Evolutionary conservation across 306 rosid genomes (phyloP).

Genomic region (Crotalaria pallida): DNA sequence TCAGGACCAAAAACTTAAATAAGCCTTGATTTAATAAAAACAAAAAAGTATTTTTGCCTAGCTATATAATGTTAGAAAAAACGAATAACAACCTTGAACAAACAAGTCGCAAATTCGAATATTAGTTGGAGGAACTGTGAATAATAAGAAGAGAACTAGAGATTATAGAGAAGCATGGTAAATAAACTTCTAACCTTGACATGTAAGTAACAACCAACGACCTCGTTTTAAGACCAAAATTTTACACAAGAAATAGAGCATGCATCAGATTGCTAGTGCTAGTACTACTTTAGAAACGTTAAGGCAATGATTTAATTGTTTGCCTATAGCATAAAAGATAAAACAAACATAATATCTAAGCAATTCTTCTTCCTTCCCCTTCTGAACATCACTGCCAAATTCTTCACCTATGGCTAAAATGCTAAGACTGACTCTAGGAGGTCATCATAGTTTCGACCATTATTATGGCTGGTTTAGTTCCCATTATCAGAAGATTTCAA

Average conservation of each 20-base stretch:
- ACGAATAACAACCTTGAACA: too few species aligned
- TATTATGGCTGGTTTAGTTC: constrained; percentile 34
- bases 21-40: too few species aligned
- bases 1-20: too few species aligned
- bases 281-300: constrained; percentile 13
- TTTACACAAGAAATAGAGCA: constrained; percentile 27
- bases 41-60: too few species aligned
- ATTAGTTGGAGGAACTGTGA: too few species aligned
- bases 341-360: constrained; percentile 16
- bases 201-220: neutral
- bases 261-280: constrained; percentile 10
- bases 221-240: neutral
- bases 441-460: constrained; percentile 8
- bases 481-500: constrained; percentile 64
- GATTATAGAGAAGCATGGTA: too few species aligned
- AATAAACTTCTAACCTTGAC: neutral
- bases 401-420: constrained; percentile 21
- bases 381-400: constrained; percentile 21
- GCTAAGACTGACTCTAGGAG: constrained; percentile 14
- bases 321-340: neutral
- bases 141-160: too few species aligned
- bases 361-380: neutral
- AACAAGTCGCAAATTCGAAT: too few species aligned
- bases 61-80: too few species aligned
- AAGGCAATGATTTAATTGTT: constrained; percentile 13